phyloP scores from a whole-genome alignment of 495 filamentous ascomycete genomes.

The Penicillium egyptiacum region DNA sequence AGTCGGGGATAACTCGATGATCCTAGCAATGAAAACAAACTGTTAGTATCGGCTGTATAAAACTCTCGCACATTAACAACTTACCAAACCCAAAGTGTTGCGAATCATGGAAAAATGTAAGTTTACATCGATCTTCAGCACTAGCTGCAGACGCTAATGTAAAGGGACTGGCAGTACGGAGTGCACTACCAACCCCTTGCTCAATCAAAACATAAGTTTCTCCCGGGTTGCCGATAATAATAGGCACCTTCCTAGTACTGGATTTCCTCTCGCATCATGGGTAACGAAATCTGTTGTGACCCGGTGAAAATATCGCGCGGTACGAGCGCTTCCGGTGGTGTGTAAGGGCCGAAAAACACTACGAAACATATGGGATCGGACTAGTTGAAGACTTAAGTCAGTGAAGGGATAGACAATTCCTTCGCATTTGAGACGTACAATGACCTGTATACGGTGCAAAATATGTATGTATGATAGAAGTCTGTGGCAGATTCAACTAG shows the following conservation, averaged over 20 bases:
- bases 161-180: slow-evolving; percentile 30
- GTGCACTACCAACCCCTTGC: slow-evolving; percentile 28
- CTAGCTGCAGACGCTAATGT: slow-evolving; percentile 20
- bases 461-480: too few relatives aligned
- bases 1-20: slow-evolving; percentile 33
- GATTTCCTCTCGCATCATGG: slow-evolving; percentile 28
- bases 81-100: slow-evolving; percentile 35
- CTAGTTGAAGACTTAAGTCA: slow-evolving; percentile 4
- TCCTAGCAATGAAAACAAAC: slow-evolving; percentile 14
- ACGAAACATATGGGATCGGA: slow-evolving; percentile 24
- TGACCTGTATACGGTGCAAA: too few relatives aligned
- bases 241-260: slow-evolving; percentile 26
- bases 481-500: too few relatives aligned
- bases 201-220: slow-evolving; percentile 35
- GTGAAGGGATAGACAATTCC: background rate
- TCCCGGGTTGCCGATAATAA: slow-evolving; percentile 32
- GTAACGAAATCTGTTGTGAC: slow-evolving; percentile 33
- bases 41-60: slow-evolving; percentile 11
- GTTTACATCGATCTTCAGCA: slow-evolving; percentile 31
- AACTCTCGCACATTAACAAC: slow-evolving; percentile 8
- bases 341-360: slow-evolving; percentile 16
- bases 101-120: slow-evolving; percentile 38
- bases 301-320: slow-evolving; percentile 27
- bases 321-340: slow-evolving; percentile 15
- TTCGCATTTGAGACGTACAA: background rate